Percentiles rank a stretch among this genome's conserved stretches.
Evolutionary conservation across 768 basidiomycete genomes (phyloP).

Genomic region (Suillus subluteus): DNA sequence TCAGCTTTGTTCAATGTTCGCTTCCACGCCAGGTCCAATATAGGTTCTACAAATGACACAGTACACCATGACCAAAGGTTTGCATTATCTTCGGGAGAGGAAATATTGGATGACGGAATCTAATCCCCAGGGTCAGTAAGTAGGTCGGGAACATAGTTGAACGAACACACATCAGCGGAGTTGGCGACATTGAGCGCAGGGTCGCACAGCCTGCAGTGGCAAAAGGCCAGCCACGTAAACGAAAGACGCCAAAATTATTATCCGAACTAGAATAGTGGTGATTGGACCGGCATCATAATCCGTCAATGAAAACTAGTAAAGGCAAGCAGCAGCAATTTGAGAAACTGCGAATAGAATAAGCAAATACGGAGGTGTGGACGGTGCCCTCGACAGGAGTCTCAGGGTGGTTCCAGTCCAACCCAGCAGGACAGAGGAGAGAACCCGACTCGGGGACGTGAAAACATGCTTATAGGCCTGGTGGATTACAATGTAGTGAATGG

Average conservation of each 20-base stretch:
- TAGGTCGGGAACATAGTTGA: slow-evolving; percentile 9
- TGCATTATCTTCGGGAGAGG: slow-evolving; percentile 68
- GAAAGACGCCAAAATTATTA: slow-evolving; percentile 41
- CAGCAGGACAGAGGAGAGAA: too few species aligned
- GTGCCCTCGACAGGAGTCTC: slow-evolving; percentile 43
- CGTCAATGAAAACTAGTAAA: slow-evolving; percentile 38
- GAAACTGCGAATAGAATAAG: slow-evolving; percentile 46
- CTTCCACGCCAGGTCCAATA: slow-evolving; percentile 53
- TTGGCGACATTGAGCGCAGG: slow-evolving; percentile 54
- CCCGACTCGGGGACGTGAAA: too few species aligned
- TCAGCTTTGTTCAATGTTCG: slow-evolving; percentile 50
- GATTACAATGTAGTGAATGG: too few species aligned
- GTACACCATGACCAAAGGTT: slow-evolving; percentile 68
- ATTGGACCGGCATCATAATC: slow-evolving; percentile 20
- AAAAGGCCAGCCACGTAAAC: slow-evolving; percentile 58
- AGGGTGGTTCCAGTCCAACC: too few species aligned
- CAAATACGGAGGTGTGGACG: slow-evolving; percentile 56
- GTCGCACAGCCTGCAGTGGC: slow-evolving; percentile 51
- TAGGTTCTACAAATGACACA: slow-evolving; percentile 67
- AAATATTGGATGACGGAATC: slow-evolving; percentile 51
- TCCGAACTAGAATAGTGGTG: slow-evolving; percentile 33
- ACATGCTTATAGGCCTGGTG: too few species aligned
- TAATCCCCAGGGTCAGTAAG: slow-evolving; percentile 27
- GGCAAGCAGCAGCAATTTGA: slow-evolving; percentile 39
- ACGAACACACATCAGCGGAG: slow-evolving; percentile 46